Percentiles rank a stretch among this genome's conserved stretches.
phyloP scores from a whole-genome alignment of 495 filamentous ascomycete genomes.

The Aspergillus homomorphus region DNA sequence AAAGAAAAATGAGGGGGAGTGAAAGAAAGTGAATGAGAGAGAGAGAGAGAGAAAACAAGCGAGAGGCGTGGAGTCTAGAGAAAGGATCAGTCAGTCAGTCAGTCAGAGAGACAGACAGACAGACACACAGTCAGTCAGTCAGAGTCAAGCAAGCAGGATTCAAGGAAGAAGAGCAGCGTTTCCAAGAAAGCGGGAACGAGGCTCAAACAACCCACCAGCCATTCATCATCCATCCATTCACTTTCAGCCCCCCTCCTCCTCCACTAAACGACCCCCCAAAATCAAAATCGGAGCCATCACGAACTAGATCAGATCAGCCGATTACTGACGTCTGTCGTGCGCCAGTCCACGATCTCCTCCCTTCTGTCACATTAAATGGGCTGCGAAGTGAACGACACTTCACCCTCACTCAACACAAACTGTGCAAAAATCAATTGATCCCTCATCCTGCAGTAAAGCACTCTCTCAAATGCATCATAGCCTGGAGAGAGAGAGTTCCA shows the following conservation, averaged over 20 bases:
- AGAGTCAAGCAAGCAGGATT: background rate
- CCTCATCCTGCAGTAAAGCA: too few relatives aligned
- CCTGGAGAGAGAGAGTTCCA: too few relatives aligned
- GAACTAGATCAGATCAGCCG: slow-evolving; percentile 16
- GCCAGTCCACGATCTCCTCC: background rate
- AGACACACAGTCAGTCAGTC: background rate
- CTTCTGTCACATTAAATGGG: too few relatives aligned
- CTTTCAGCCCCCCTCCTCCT: background rate
- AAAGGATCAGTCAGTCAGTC: background rate
- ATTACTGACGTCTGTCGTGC: slow-evolving; percentile 13
- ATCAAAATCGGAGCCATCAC: background rate
- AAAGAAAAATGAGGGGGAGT: slow-evolving; percentile 1
- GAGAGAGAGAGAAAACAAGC: background rate
- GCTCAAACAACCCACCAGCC: slow-evolving; percentile 5
- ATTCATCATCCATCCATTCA: background rate
- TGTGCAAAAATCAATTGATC: too few relatives aligned
- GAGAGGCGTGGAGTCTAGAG: background rate
- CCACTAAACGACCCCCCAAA: background rate
- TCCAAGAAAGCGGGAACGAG: slow-evolving; percentile 4
- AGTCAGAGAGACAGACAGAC: background rate
- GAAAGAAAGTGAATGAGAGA: background rate
- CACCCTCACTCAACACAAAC: too few relatives aligned
- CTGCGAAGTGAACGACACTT: too few relatives aligned
- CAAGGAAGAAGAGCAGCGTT: background rate
- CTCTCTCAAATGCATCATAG: too few relatives aligned